Evolutionary conservation across 2,329 filamentous ascomycete genomes (phyloP), one percentile per base, ranked within the genome.

Genomic region (Alternaria sp.): DNA sequence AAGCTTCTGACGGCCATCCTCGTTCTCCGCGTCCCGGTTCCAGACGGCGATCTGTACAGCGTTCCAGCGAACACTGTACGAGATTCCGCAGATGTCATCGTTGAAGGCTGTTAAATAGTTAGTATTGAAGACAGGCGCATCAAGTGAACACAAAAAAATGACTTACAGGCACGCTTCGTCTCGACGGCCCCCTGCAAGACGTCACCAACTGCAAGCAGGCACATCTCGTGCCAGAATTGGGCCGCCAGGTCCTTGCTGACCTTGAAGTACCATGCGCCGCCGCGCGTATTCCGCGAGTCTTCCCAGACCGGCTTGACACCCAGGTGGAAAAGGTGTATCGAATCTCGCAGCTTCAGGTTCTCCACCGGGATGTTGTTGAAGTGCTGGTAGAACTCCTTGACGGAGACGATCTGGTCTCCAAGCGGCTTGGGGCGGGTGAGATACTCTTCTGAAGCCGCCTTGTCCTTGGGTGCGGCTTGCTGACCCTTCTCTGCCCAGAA

Each of bases 241-340:
- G 87, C 85, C 3, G 83, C 84, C 36, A 85, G 84, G 61, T 83
- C 84, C 82, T 96, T 97, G 63, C 89, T 88, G 42, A 97, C 89
- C 50, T 93, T 88, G 79, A 98, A 96, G 23, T 92, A 96, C 92
- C 92, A 97, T 75, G 90, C 90, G 49, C 94, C 94, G 51, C 94
- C 94, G 61, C 88, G 84, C 59, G 90, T 83, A 79, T 97, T 97
- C 70, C 95, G 88, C 39, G 91, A 86, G 75, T 98, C 94, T 79
- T 93, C 91, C 84, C 93, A 91, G 41, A 93, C 86, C 21, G 90
- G 91, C 81, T 91, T 90, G 77, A 93, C 90, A 67, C 91, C 88
- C 67, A 89, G 83, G 86, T 91, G 92, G 80, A 91, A 92, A 76
- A 93, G 88, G 80, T 93, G 90, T 28, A 91, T 90, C 46, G 74